phyloP scores from a whole-genome alignment of 2,329 filamentous ascomycete genomes.

The Fusarium staphyleae region DNA sequence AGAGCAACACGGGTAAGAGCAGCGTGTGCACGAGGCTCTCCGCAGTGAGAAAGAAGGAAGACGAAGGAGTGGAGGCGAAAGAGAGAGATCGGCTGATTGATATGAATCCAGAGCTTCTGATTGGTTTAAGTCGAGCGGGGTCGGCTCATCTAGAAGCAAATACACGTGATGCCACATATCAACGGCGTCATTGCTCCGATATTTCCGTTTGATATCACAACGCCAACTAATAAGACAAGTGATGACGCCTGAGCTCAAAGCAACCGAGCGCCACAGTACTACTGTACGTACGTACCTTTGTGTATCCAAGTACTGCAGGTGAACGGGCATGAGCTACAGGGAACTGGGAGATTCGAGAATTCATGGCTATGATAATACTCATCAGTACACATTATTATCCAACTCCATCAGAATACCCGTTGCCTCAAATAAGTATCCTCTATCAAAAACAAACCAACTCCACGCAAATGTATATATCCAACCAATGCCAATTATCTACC shows the following conservation, averaged over 20 bases:
- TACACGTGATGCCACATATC: conserved; percentile 36
- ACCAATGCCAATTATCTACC: conserved; percentile 6
- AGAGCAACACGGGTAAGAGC: conserved; percentile 25
- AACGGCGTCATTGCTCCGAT: conserved; percentile 26
- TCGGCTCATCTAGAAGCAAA: conserved; percentile 29
- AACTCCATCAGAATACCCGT: conserved; percentile 13
- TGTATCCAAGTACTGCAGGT: not conserved
- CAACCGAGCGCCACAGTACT: conserved; percentile 2
- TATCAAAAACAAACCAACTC: conserved; percentile 9
- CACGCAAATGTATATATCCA: conserved; percentile 12
- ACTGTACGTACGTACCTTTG: too few relatives aligned
- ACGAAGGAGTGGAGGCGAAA: conserved; percentile 34
- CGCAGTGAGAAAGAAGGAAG: conserved; percentile 25
- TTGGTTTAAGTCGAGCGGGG: conserved; percentile 45
- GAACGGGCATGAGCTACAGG: too few relatives aligned
- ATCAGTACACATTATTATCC: not conserved
- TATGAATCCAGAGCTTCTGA: conserved; percentile 40
- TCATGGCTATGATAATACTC: not conserved
- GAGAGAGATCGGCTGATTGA: conserved; percentile 39
- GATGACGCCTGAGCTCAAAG: conserved; percentile 11
- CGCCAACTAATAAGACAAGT: not conserved
- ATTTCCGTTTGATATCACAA: not conserved
- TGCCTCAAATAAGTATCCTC: not conserved
- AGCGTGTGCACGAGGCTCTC: conserved; percentile 30
- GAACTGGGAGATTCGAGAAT: too few relatives aligned